A percentile compares a stretch with the other conserved stretches of the same genome.
These are phyloP conservation scores for Astrephomene gubernaculifera DNA, from an alignment of 139 green algal species.

Conservation along the genomic window DNA sequence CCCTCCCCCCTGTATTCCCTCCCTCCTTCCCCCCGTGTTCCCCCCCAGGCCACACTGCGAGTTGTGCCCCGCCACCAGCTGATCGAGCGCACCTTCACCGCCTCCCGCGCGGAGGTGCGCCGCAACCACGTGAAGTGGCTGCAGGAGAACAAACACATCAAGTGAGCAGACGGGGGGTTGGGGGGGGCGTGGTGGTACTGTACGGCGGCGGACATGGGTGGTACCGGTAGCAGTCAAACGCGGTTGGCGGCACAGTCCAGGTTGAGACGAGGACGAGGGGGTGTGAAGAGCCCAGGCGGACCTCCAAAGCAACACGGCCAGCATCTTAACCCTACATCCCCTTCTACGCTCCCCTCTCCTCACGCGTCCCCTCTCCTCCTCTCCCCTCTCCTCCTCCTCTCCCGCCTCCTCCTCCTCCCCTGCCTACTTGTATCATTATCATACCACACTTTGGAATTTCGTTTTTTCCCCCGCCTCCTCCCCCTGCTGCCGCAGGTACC, in stretches of 20 bases:
- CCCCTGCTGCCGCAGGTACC: slow-evolving; percentile 91
- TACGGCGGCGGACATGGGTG: not conserved
- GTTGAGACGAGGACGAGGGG: too few species aligned
- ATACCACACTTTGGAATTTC: too few species aligned
- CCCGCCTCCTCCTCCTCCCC: too few species aligned
- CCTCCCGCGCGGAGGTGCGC: slow-evolving; percentile 70
- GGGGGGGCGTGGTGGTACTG: not conserved
- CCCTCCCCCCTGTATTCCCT: not conserved
- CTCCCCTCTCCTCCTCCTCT: slow-evolving; percentile 26
- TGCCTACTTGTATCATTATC: too few species aligned
- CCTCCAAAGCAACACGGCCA: too few species aligned
- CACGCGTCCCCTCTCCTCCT: not conserved
- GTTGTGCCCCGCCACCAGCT: slow-evolving; percentile 79
- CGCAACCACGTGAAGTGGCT: slow-evolving; percentile 73
- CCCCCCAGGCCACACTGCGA: slow-evolving; percentile 60
- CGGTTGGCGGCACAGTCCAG: too few species aligned
- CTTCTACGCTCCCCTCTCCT: too few species aligned
- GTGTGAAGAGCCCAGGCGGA: too few species aligned
- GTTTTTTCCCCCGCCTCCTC: too few species aligned
- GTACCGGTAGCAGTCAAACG: too few species aligned
- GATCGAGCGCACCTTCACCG: slow-evolving; percentile 88
- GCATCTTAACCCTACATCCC: too few species aligned
- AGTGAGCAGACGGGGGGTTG: slow-evolving; percentile 24
- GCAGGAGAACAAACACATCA: slow-evolving; percentile 41
- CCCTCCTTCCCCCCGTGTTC: not conserved